phyloP scores from a whole-genome alignment of 2,329 filamentous ascomycete genomes.

The Venturia pyrina region DNA sequence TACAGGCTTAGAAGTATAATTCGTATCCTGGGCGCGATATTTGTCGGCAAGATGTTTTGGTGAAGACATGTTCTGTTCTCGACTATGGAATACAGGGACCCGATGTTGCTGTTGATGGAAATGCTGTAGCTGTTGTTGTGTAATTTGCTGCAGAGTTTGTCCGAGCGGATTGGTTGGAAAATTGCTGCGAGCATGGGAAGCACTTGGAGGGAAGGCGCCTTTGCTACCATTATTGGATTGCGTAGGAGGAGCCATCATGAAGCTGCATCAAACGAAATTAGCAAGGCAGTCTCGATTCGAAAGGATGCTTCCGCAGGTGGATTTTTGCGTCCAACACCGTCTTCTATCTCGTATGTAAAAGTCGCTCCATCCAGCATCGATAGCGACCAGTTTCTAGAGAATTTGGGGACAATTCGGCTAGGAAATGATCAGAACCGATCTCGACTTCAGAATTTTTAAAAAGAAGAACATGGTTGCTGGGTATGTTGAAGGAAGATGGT shows the following conservation, averaged over 20 bases:
- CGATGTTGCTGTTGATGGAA: background rate
- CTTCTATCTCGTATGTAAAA: background rate
- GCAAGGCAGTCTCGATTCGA: background rate
- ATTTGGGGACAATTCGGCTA: background rate
- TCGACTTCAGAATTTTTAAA: background rate
- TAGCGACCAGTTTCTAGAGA: background rate
- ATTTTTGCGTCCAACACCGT: background rate
- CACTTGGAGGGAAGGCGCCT: background rate
- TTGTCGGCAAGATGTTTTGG: background rate
- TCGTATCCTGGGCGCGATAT: background rate
- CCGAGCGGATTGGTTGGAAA: background rate
- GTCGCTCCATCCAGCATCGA: background rate
- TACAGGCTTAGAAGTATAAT: background rate
- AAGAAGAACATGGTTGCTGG: background rate
- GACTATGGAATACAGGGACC: too few species aligned
- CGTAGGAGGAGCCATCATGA: background rate
- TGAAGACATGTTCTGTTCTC: too few species aligned
- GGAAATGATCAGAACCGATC: background rate
- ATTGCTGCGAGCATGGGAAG: background rate
- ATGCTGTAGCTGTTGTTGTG: background rate
- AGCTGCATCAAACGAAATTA: background rate
- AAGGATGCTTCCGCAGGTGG: background rate
- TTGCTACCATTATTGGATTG: background rate
- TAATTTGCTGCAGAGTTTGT: background rate
- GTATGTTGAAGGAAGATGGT: background rate